Evolutionary conservation across 2,329 filamentous ascomycete species (phyloP), one percentile per base, ranked within the genome.

Genomic region (Aspergillus oerlinghausenensis): DNA sequence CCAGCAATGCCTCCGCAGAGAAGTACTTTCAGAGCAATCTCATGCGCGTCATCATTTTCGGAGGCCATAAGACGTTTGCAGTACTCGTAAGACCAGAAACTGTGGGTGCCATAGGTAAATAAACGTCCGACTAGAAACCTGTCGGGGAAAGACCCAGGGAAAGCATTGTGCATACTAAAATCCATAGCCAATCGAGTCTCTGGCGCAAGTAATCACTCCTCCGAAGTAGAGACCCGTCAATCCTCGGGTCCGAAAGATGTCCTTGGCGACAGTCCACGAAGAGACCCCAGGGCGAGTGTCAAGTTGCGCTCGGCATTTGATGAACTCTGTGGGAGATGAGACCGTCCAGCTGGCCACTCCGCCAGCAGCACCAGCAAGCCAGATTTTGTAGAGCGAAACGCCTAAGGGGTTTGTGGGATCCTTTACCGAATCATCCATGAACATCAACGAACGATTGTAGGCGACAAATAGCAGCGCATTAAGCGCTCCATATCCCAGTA

Each of bases 121-220:
- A 53, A 29, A 23, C n/a, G 49, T 49, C 40, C 51, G 48, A 54
- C 35, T 21, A 59, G 32, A n/a, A 25, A 23, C 23, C 49, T 25
- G 50, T 48, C 45, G 43, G 55, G 54, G 59, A 40, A 49, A 28
- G 60, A 45, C 57, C 54, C 49, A 19, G 55, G 60, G 55, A 52
- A 47, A 60, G 50, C 38, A 47, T 29, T 47, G 48, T 54, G 68
- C 81, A 66, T 79, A 85, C 82, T 97, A 97, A 73, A 97, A 97
- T 0, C 92, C 93, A 75, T 97, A 97, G n/a, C 93, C 93, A 55
- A 97, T 83, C 56, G 88, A 88, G 74, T 97, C 93, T 51, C 93
- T 82, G 43, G 93, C 70, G 53, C 88, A 90, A 0, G 93, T 97
- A 17, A 97, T 85, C 0, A 77, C 79, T 21, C 93, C 93, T 21